phyloP scores from a whole-genome alignment of 2,329 filamentous ascomycete genomes.

The Claviceps pazoutovae region DNA sequence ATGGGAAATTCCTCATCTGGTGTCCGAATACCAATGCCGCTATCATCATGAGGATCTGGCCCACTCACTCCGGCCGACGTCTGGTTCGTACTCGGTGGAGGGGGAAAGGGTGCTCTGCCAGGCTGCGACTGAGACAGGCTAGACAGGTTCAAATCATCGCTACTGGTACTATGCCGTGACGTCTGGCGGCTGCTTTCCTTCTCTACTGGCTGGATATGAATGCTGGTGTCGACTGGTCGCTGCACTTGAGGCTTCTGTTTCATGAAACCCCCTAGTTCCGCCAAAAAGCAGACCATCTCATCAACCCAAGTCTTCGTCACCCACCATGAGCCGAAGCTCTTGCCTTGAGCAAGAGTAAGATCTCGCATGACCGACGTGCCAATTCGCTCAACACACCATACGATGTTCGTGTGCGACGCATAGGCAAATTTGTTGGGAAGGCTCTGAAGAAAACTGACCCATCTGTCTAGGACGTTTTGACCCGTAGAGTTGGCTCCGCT shows the following conservation, averaged over 20 bases:
- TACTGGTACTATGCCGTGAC: constrained; percentile 29
- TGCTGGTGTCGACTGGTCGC: constrained; percentile 12
- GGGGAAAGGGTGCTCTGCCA: constrained; percentile 35
- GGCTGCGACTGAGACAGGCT: constrained; percentile 34
- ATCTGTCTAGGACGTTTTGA: constrained; percentile 62
- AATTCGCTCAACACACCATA: constrained; percentile 62
- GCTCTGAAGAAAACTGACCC: constrained; percentile 57
- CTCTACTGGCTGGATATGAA: constrained; percentile 21
- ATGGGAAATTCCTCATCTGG: constrained; percentile 51
- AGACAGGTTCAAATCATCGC: constrained; percentile 31
- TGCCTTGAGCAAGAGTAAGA: constrained; percentile 62
- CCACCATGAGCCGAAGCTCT: constrained; percentile 85
- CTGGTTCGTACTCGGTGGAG: constrained; percentile 28
- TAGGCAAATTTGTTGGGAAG: constrained; percentile 61
- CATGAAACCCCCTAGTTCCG: constrained; percentile 83
- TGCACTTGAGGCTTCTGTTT: constrained; percentile 33
- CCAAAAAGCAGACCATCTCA: constrained; percentile 84
- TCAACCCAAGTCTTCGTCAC: constrained; percentile 92
- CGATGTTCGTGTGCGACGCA: constrained; percentile 55
- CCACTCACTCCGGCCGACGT: constrained; percentile 23
- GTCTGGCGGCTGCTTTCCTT: constrained; percentile 22
- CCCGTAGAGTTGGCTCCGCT: constrained; percentile 21
- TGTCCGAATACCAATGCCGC: constrained; percentile 58
- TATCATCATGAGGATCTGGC: constrained; percentile 49
- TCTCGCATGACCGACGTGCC: constrained; percentile 69